Evolutionary conservation across 768 basidiomycete genomes (phyloP), one percentile per base, ranked within the genome.

Genomic region (Antrodiella citrinella): DNA sequence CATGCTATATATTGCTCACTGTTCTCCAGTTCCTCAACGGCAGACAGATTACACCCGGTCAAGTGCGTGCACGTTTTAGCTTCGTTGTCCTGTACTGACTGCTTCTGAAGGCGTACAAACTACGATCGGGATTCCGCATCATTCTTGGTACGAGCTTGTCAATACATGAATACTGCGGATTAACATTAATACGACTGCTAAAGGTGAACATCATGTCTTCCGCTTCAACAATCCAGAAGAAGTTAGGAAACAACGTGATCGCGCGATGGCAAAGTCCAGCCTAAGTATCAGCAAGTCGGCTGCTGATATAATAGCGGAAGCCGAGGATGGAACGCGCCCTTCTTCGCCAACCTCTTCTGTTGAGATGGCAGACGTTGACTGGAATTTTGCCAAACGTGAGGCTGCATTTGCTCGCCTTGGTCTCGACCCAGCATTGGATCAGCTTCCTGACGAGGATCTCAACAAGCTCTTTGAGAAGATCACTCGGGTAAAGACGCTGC

Each of bases 311-410:
- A 85, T 84, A 45, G 73, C 67, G 3, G 66, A 56, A 3, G 76
- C 70, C n/a, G 60, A 58, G 13, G 71, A 59, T 24, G 63, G 56
- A 22, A 69, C 75, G 0, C 81, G 88, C n/a, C 89, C 91, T 2
- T 83, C 83, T 41, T 90, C 90, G 4, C 85, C 87, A 2, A 82
- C 82, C 11, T 86, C 85, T 1, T 78, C 78, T 2, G 78, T 78
- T 20, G 84, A 78, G 49, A 73, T 79, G 22, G 75, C 65, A 22
- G 86, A 91, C 55, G 86, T 92, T 41, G 96, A 99, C 65, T 99
- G 96, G 96, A 88, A 82, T n/a, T 98, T 84, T 65, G 96, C 96
- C 4, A 88, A 90, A 63, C 80, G 93, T 5, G 96, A 99, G 67
- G 93, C 93, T 4, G 94, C 91, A 2, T 74, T 93, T 30, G 87